Evolutionary conservation across 2,329 filamentous ascomycete species (phyloP).

Genomic region (Dactylellina cionopaga): DNA sequence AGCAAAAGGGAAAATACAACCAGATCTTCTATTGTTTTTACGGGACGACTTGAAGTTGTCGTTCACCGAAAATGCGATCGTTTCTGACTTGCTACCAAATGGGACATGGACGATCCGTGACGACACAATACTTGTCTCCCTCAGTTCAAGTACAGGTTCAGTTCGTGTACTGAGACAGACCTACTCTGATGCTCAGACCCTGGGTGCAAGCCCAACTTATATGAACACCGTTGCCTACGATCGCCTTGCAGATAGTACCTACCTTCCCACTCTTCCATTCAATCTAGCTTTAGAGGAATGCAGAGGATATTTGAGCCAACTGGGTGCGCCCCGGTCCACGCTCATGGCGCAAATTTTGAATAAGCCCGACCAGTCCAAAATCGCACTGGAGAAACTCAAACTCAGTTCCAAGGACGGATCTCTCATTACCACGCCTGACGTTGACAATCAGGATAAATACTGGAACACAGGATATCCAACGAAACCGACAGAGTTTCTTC

Average conservation of each 20-base stretch:
- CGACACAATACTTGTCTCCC: neutral
- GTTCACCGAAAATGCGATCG: neutral
- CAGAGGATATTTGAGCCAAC: constrained; percentile 2
- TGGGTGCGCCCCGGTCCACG: neutral
- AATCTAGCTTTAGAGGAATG: neutral
- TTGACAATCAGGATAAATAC: neutral
- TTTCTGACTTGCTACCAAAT: neutral
- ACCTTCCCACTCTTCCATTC: constrained; percentile 2
- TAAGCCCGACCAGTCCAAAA: neutral
- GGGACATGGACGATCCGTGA: constrained; percentile 1
- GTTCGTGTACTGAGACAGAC: neutral
- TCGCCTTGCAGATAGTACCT: neutral
- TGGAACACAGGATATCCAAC: neutral
- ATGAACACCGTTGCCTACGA: constrained; percentile 11
- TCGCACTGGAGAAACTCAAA: neutral
- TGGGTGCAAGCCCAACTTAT: constrained; percentile 10
- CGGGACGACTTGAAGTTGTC: neutral
- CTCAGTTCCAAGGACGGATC: neutral
- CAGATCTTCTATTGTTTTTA: neutral
- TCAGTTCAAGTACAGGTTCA: neutral
- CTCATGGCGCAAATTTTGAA: neutral
- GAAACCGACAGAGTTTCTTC: neutral
- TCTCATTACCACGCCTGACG: neutral
- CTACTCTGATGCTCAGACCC: neutral
- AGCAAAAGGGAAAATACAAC: neutral